These are phyloP conservation scores for Corymbia citriodora DNA, from an alignment of 441 rosid genomes.

Conservation along the genomic window DNA sequence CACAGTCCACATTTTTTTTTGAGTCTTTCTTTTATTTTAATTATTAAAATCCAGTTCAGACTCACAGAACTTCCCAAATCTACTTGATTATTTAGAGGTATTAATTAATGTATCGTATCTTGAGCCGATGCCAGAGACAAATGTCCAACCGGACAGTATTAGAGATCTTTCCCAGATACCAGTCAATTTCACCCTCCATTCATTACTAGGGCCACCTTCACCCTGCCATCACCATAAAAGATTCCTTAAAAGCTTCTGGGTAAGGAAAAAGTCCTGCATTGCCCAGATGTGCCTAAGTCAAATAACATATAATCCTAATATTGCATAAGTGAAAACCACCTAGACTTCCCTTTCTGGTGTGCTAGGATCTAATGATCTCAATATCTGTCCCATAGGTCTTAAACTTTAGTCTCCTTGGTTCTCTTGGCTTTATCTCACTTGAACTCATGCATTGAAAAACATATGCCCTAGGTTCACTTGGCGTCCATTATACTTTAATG, in stretches of 20 bases:
- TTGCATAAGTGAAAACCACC: background rate
- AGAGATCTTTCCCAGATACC: background rate
- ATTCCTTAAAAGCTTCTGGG: background rate
- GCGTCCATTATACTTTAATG: background rate
- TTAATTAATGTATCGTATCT: background rate
- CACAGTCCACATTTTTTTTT: background rate
- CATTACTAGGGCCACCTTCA: background rate
- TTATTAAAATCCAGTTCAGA: background rate
- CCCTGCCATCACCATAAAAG: background rate
- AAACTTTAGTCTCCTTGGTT: background rate
- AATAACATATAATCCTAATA: background rate
- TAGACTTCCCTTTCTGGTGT: background rate
- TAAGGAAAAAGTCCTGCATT: background rate
- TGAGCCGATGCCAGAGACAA: background rate
- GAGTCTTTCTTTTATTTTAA: background rate
- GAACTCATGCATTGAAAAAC: background rate
- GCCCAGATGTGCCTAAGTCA: background rate
- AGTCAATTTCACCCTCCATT: background rate
- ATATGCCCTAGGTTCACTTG: background rate
- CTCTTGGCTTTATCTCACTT: background rate
- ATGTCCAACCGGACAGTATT: background rate
- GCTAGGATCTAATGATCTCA: background rate
- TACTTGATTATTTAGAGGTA: background rate
- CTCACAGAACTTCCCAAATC: background rate
- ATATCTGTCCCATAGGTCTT: background rate